phyloP scores from a whole-genome alignment of 306 rosid species.

The Cyamopsis tetragonoloba region DNA sequence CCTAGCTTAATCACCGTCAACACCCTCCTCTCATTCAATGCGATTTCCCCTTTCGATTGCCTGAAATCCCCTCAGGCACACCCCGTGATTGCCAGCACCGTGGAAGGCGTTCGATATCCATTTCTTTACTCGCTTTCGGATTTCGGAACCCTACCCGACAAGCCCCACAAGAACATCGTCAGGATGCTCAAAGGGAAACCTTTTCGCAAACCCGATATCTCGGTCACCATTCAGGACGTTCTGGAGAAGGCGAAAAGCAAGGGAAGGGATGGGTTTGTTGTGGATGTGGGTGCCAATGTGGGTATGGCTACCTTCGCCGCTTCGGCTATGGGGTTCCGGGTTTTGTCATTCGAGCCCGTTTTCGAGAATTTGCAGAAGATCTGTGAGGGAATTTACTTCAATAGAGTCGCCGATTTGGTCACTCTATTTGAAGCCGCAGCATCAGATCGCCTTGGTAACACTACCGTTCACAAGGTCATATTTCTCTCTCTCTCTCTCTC shows the following conservation, averaged over 20 bases:
- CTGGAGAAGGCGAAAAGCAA: slow-evolving; percentile 52
- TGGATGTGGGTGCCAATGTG: slow-evolving; percentile 93
- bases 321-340: slow-evolving; percentile 80
- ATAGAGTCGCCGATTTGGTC: slow-evolving; percentile 76
- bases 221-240: slow-evolving; percentile 74
- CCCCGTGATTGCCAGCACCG: slow-evolving; percentile 77
- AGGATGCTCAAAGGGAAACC: slow-evolving; percentile 77
- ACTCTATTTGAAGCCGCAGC: slow-evolving; percentile 81
- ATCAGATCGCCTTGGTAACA: slow-evolving; percentile 75
- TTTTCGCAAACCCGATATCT: slow-evolving; percentile 80
- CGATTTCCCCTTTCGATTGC: slow-evolving; percentile 76
- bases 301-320: slow-evolving; percentile 97
- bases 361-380: slow-evolving; percentile 93
- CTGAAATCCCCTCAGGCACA: slow-evolving; percentile 61
- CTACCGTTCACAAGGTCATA: slow-evolving; percentile 80
- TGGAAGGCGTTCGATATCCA: slow-evolving; percentile 73
- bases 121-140: slow-evolving; percentile 87
- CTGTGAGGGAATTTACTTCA: slow-evolving; percentile 86
- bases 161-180: slow-evolving; percentile 87
- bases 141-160: slow-evolving; percentile 78
- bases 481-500: neutral
- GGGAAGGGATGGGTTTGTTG: slow-evolving; percentile 61
- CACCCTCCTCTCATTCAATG: slow-evolving; percentile 27
- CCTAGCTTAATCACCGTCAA: slow-evolving; percentile 21
- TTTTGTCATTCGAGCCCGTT: slow-evolving; percentile 84